Conservation (phyloP, 306 rosid genomes). For the Corylus americana region DNA sequence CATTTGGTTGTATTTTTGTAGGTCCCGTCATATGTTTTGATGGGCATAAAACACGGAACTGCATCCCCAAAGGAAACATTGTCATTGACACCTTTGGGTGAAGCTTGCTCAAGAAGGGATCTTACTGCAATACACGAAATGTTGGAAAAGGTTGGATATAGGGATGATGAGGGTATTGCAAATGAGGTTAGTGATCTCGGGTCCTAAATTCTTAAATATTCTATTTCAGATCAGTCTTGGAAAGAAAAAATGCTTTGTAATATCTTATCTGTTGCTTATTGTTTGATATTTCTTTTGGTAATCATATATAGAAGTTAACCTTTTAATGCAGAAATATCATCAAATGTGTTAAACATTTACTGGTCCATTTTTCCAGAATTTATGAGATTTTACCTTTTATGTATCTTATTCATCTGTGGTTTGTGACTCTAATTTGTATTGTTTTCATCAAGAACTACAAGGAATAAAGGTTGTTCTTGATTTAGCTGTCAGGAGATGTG, state of each 20-base stretch:
- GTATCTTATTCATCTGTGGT: neutral
- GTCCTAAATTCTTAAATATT: neutral
- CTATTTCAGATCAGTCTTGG: neutral
- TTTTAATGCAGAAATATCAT: neutral
- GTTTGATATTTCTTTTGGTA: neutral
- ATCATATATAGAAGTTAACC: neutral
- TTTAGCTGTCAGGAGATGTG: neutral
- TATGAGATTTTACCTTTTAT: neutral
- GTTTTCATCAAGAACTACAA: neutral
- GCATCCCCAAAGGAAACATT: slow-evolving; percentile 57
- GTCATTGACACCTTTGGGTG: slow-evolving; percentile 74
- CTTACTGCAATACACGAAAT: slow-evolving; percentile 92
- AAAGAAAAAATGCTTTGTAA: neutral
- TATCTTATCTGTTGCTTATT: neutral
- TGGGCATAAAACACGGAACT: slow-evolving; percentile 74
- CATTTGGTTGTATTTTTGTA: slow-evolving; percentile 40
- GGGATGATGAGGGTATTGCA: slow-evolving; percentile 97
- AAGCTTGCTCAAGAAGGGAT: slow-evolving; percentile 91
- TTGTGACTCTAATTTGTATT: neutral
- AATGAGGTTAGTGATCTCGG: slow-evolving; percentile 66
- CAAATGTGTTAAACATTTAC: neutral
- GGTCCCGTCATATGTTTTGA: slow-evolving; percentile 68
- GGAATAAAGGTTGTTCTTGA: neutral
- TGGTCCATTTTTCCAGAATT: neutral
- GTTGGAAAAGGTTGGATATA: slow-evolving; percentile 81